These are phyloP conservation scores for Ramaria sp. DNA, from an alignment of 768 basidiomycete species.

Conservation along the genomic window DNA sequence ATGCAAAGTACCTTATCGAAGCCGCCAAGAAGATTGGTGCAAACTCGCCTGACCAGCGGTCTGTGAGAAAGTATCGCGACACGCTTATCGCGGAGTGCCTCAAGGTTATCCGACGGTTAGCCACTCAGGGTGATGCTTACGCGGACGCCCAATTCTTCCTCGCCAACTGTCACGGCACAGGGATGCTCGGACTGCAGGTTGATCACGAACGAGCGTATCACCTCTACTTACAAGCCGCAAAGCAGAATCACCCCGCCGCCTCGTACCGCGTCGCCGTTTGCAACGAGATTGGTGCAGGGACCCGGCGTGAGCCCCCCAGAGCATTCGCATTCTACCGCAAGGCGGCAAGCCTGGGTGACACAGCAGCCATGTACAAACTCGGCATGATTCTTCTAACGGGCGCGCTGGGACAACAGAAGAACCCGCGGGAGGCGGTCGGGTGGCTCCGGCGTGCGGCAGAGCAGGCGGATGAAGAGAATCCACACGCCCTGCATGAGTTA, in stretches of 20 bases:
- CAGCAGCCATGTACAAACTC: constrained; percentile 99
- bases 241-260: constrained; percentile 92
- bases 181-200: constrained; percentile 88
- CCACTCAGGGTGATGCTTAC: constrained; percentile 85
- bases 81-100: constrained; percentile 77
- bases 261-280: constrained; percentile 97
- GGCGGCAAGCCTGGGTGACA: constrained; percentile 91
- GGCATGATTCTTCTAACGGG: constrained; percentile 94
- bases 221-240: constrained; percentile 91
- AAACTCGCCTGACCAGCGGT: constrained; percentile 63
- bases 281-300: constrained; percentile 97
- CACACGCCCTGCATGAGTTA: constrained; percentile 95
- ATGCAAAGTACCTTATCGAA: constrained; percentile 98
- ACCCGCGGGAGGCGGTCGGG: constrained; percentile 83
- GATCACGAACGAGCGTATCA: constrained; percentile 98
- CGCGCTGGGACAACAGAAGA: constrained; percentile 68
- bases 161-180: constrained; percentile 94
- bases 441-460: constrained; percentile 94
- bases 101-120: constrained; percentile 86
- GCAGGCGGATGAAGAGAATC: constrained; percentile 97
- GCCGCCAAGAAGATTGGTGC: constrained; percentile 87
- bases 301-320: constrained; percentile 74
- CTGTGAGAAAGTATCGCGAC: constrained; percentile 87
- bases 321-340: constrained; percentile 96
- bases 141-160: constrained; percentile 98